Evolutionary conservation across 805 yeast species (phyloP), one percentile per base, ranked within the genome.

Genomic region (Pichia cabralensis): DNA sequence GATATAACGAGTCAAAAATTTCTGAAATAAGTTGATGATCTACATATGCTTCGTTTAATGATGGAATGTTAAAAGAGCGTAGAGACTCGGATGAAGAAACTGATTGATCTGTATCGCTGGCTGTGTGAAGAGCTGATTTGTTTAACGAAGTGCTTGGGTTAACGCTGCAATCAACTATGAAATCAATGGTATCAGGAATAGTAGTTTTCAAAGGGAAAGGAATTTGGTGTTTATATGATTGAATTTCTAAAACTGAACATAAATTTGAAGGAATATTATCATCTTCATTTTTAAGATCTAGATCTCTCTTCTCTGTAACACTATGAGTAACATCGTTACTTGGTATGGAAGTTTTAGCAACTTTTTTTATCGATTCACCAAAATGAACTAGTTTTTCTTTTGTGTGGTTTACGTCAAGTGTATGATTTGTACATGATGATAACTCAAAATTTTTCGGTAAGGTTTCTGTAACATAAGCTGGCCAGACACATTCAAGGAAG

Each of bases 401-500:
- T n/a, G n/a, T n/a, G n/a, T n/a, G n/a, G n/a, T n/a, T n/a, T n/a
- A n/a, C n/a, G n/a, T n/a, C n/a, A n/a, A n/a, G n/a, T n/a, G n/a
- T n/a, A n/a, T 47, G 28, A 7, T 39, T 38, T 6, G 44, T 28
- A 11, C 45, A 37, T 8, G 58, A 41, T 12, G 39, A 42, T 13
- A 54, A 46, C 33, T 45, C 38, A 25, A 52, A 56, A 38, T 45
- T 30, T 32, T 44, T 46, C 8, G 59, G 59, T 24, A 53, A 35
- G 4, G 53, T 44, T 30, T 51, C 51, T 7, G 45, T 39, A 8
- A 30, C 30, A 14, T 36, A 17, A 2, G 33, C 35, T 6, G 64
- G 64, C 60, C 62, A 59, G 19, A 45, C 43, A 38, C 64, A 59
- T 31, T 51, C 41, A 15, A 57, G 42, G 19, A 46, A 55, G 33